Conservation (phyloP, 2,329 filamentous ascomycete species). For the Teratosphaeria nubilosa region DNA sequence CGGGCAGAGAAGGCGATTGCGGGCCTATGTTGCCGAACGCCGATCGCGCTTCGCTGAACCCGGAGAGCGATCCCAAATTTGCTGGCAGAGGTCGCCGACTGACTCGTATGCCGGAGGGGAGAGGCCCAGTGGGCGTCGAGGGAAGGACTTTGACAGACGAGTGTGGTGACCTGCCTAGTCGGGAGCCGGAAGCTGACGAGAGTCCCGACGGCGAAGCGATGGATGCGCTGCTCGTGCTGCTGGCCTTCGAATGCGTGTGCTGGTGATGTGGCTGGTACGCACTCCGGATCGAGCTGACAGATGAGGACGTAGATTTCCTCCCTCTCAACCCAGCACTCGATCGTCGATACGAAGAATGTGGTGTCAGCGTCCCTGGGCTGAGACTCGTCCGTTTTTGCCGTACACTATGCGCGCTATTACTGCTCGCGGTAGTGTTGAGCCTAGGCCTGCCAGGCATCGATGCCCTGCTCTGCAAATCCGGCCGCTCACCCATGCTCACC, state of each 20-base stretch:
- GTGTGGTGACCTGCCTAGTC: constrained; percentile 64
- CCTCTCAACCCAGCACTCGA: constrained; percentile 76
- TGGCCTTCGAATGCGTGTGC: constrained; percentile 60
- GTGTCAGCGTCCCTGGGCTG: constrained; percentile 70
- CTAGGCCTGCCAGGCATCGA: constrained; percentile 33
- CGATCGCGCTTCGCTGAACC: constrained; percentile 16
- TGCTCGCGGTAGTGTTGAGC: constrained; percentile 31
- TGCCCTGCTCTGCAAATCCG: constrained; percentile 28
- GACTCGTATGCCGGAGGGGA: constrained; percentile 78
- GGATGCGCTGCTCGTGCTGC: constrained; percentile 75
- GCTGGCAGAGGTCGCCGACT: constrained; percentile 23
- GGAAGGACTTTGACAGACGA: constrained; percentile 92
- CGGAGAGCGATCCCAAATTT: constrained; percentile 19
- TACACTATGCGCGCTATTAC: constrained; percentile 22
- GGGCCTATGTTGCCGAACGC: constrained; percentile 36
- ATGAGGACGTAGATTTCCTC: constrained; percentile 91
- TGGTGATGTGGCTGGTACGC: constrained; percentile 71
- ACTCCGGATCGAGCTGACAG: constrained; percentile 82
- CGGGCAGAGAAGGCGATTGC: constrained; percentile 48
- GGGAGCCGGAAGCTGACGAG: constrained; percentile 46
- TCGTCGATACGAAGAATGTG: constrained; percentile 74
- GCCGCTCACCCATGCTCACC: constrained; percentile 25
- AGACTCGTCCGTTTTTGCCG: constrained; percentile 44
- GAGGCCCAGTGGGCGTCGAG: constrained; percentile 68
- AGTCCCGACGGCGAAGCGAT: constrained; percentile 39